phyloP scores from a whole-genome alignment of 176 grass and related monocot genomes.

The Luzula sylvatica region DNA sequence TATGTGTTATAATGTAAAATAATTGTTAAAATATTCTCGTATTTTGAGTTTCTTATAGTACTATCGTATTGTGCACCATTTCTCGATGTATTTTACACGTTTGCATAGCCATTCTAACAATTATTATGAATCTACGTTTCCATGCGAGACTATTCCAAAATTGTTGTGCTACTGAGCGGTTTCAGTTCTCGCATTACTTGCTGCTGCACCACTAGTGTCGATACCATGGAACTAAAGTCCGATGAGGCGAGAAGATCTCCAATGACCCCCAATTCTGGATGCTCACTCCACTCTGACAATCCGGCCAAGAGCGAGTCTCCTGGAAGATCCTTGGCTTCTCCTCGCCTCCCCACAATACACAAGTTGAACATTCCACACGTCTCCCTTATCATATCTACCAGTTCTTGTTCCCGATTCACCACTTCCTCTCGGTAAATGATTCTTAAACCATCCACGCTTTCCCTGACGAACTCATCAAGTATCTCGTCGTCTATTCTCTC shows the following conservation, averaged over 20 bases:
- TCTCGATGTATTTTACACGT: too few species aligned
- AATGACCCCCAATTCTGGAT: constrained; percentile 55
- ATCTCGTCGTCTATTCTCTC: constrained; percentile 33
- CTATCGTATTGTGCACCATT: too few species aligned
- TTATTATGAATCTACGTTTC: too few species aligned
- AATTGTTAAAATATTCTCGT: too few species aligned
- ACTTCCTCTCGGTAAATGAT: constrained; percentile 30
- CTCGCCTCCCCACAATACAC: constrained; percentile 42
- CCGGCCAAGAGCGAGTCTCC: constrained; percentile 30
- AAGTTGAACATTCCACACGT: constrained; percentile 25
- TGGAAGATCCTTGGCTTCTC: constrained; percentile 25
- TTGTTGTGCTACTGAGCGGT: too few species aligned
- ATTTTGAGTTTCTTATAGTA: too few species aligned
- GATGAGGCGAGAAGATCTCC: constrained; percentile 49
- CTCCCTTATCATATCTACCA: constrained; percentile 27
- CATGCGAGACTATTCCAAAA: too few species aligned
- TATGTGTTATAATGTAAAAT: too few species aligned
- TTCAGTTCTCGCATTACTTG: too few species aligned
- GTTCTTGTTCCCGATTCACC: constrained; percentile 33
- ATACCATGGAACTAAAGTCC: constrained; percentile 33
- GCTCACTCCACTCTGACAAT: constrained; percentile 69
- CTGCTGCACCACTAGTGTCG: constrained; percentile 64
- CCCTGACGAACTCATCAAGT: constrained; percentile 19
- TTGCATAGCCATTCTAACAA: too few species aligned
- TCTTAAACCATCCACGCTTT: constrained; percentile 24